Evolutionary conservation across 805 yeast species (phyloP), one percentile per base, ranked within the genome.

Genomic region (Spathaspora arborariae): DNA sequence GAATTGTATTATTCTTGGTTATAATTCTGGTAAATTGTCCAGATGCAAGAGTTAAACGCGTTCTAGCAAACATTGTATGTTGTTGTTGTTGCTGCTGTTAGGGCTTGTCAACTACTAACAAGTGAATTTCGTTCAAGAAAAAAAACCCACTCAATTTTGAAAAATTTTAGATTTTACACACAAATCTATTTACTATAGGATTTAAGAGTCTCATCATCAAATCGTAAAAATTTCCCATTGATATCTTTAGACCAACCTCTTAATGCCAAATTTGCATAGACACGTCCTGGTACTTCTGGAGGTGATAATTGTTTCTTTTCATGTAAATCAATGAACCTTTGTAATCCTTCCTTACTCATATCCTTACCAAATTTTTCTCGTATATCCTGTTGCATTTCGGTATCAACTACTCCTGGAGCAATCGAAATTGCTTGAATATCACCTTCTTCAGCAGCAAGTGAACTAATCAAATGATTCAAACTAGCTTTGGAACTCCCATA

Each of bases 341-440:
- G 67, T 51, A 80, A 74, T 3, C 81, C 77, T 16, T 76, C 81
- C 0, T 72, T 67, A 0, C 75, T 70, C 97, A 91, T 91, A 21
- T 70, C 68, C 3, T 56, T 51, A 2, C 82, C 81, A 52, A 79
- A 80, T 39, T 65, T 74, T 15, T 80, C 84, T 56, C 98, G 80
- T 47, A 92, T 90, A 45, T 81, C 84, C 6, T 53, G 62, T 67
- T 94, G 98, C 98, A 94, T 92, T 18, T 71, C 72, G 1, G 99
- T 92, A 60, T 88, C 88, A 1, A 94, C 97, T 1, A 89, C 96
- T 3, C 99, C 98, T 0, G 98, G 98, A 0, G 96, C 97, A 20
- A 94, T 75, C 0, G 97, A 74, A 9, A 90, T 67, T 3, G 85
- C 71, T 30, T 68, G 64, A n/a, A 89, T 66, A 3, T 55, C 59